phyloP scores from a whole-genome alignment of 345 rosid species.

The Bruguiera gymnorhiza region DNA sequence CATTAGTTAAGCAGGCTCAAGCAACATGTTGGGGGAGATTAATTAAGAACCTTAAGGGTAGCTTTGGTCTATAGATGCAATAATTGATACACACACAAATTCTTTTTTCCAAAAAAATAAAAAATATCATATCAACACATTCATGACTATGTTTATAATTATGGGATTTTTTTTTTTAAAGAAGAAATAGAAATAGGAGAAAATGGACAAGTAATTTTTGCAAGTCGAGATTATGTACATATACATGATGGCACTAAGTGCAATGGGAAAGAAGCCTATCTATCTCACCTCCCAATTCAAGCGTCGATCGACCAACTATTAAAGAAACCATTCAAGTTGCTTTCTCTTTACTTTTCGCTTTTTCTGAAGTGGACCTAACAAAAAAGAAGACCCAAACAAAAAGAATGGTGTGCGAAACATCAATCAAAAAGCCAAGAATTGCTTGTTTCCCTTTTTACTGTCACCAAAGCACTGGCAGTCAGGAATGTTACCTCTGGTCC shows the following conservation, averaged over 20 bases:
- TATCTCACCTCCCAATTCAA: slow-evolving; percentile 36
- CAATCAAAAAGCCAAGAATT: slow-evolving; percentile 21
- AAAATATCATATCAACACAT: no score
- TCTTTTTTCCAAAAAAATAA: no score
- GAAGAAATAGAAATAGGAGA: no score
- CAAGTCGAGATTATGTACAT: neutral
- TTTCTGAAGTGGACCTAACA: slow-evolving; percentile 17
- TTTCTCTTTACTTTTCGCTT: slow-evolving; percentile 40
- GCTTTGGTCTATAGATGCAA: no score
- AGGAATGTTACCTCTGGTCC: slow-evolving; percentile 27
- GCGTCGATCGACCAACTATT: slow-evolving; percentile 20
- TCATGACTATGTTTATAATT: no score
- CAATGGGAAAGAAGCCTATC: slow-evolving; percentile 1
- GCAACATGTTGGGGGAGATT: no score
- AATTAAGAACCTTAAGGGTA: no score
- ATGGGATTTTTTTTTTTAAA: no score
- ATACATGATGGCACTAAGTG: neutral
- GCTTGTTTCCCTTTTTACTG: slow-evolving; percentile 27
- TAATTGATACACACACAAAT: no score
- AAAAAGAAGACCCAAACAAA: neutral
- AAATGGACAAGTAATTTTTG: no score
- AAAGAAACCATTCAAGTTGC: slow-evolving; percentile 33
- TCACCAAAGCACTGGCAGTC: slow-evolving; percentile 25
- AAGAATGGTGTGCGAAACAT: slow-evolving; percentile 18
- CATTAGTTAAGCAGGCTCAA: no score